A percentile compares a stretch with the other conserved stretches of the same genome.
phyloP scores from a whole-genome alignment of 129 eudicot genomes.

The Centrapalus pauciflorus region DNA sequence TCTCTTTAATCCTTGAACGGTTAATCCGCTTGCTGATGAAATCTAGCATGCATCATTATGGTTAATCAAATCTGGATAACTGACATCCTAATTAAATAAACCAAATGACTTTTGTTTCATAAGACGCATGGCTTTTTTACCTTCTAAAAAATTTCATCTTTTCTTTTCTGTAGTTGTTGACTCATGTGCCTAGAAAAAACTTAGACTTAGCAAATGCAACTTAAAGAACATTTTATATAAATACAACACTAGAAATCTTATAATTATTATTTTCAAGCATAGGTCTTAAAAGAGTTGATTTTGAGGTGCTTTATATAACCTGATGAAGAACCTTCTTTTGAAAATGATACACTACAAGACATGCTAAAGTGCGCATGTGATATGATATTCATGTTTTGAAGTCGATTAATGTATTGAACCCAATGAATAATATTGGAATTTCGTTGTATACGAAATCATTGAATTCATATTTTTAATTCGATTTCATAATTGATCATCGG shows the following conservation, averaged over 20 bases:
- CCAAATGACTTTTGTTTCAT: neutral
- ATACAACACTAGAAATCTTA: neutral
- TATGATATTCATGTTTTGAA: constrained; percentile 1
- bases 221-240: neutral
- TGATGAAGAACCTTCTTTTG: neutral
- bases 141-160: neutral
- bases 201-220: neutral
- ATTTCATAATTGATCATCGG: too few species aligned
- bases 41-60: neutral
- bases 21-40: neutral
- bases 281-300: neutral
- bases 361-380: neutral
- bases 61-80: neutral
- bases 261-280: neutral
- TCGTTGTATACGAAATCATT: too few species aligned
- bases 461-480: too few species aligned
- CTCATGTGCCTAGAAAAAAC: neutral
- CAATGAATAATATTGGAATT: too few species aligned
- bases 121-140: neutral
- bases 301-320: neutral
- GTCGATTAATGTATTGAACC: too few species aligned
- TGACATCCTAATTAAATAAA: neutral
- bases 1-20: neutral
- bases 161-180: neutral
- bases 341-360: neutral